These are phyloP conservation scores for Prunus armeniaca DNA, from an alignment of 306 rosid genomes.

Conservation along the genomic window DNA sequence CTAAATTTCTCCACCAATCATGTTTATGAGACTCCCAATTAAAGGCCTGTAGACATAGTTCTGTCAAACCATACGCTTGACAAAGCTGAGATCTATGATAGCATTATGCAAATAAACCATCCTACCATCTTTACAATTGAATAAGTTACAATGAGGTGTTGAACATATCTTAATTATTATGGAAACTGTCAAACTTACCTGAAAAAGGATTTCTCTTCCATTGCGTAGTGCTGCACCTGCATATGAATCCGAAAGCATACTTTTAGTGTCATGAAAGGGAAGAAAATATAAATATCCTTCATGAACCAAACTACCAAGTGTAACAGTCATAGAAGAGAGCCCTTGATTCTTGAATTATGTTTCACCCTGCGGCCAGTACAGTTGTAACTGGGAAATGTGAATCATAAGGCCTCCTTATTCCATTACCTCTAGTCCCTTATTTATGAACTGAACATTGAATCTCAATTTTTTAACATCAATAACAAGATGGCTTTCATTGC, in stretches of 20 bases:
- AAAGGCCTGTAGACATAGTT: slow-evolving; percentile 54
- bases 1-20: slow-evolving; percentile 81
- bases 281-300: not conserved
- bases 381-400: too few relatives aligned
- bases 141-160: not conserved
- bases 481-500: too few relatives aligned
- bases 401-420: too few relatives aligned
- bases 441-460: too few relatives aligned
- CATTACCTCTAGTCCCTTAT: too few relatives aligned
- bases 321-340: too few relatives aligned
- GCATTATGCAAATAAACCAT: slow-evolving; percentile 13
- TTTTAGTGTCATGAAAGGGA: slow-evolving; percentile 10
- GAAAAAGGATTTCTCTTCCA: slow-evolving; percentile 83
- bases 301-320: not conserved
- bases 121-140: not conserved
- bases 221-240: slow-evolving; percentile 49
- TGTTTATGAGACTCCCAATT: slow-evolving; percentile 89
- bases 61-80: slow-evolving; percentile 11
- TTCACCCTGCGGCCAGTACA: not conserved
- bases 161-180: not conserved
- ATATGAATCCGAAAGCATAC: slow-evolving; percentile 19
- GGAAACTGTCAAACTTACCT: slow-evolving; percentile 46
- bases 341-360: not conserved
- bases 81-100: not conserved
- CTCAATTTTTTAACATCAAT: too few relatives aligned